Evolutionary conservation across 208 protist species (phyloP).

Genomic region (Trypanosoma theileri): DNA sequence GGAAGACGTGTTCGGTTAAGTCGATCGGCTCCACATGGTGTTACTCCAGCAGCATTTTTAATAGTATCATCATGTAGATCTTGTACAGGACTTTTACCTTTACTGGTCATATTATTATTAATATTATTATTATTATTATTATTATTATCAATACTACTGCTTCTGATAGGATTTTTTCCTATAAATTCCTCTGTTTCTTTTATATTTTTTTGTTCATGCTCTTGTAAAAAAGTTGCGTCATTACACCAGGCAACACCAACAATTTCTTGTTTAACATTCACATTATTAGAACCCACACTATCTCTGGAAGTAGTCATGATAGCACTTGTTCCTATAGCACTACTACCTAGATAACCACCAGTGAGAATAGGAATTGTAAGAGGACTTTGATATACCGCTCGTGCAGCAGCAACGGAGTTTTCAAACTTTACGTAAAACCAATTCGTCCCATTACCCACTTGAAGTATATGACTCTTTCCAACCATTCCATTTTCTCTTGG

Average conservation of each 20-base stretch:
- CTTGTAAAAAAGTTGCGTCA: constrained; percentile 44
- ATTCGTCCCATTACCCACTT: constrained; percentile 18
- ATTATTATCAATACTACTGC: neutral
- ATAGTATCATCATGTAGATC: neutral
- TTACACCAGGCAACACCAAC: constrained; percentile 45
- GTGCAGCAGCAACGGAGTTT: constrained; percentile 38
- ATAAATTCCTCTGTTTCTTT: neutral
- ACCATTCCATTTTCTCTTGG: constrained; percentile 10
- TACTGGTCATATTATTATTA: neutral
- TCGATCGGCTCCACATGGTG: constrained; percentile 18
- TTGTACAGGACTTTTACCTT: neutral
- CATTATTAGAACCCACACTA: neutral
- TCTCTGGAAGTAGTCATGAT: neutral
- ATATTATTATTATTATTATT: neutral
- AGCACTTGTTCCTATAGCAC: neutral
- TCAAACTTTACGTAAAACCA: constrained; percentile 68
- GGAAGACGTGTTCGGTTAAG: neutral
- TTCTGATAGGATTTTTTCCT: neutral
- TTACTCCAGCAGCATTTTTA: constrained; percentile 4
- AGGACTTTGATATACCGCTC: constrained; percentile 48
- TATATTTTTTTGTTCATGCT: constrained; percentile 17
- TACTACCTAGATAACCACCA: neutral
- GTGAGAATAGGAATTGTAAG: constrained; percentile 20
- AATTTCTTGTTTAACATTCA: constrained; percentile 8
- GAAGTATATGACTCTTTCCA: neutral